Base-by-base conservation (phyloP, 192 early-diverging fungal genomes). In the Backusella liffmaniae region DNA sequence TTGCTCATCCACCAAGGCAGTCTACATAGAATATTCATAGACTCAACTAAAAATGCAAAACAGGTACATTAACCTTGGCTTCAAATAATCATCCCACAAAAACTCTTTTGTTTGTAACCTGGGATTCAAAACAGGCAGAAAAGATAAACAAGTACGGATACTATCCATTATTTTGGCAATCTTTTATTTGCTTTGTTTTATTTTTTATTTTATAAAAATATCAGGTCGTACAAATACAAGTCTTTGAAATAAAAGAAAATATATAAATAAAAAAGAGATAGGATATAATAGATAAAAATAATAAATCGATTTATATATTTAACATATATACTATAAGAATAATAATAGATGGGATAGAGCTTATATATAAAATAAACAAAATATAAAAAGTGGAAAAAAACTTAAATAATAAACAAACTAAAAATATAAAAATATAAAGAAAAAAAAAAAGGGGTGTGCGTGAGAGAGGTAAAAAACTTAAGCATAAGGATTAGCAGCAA, bases 401-500 rank as follows among this genome's bases (percentile, higher is more conserved):
- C 30, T 13, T 29, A 29, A 66, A 66, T 32, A 66, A 32, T 34
- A 66, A 66, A 32, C 32, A 32, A 21, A 12, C 26, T 66, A 30
- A 16, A 67, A 35, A 36, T 29, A 67, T 66, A 30, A 16, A 67
- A 35, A 36, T 29, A 67, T n/a, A 36, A n/a, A 36, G 15, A 35
- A 29, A 30, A 16, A 18, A 30, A 8, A 30, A 30, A 7, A n/a
- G 0, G 0, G 26, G 26, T 26, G 34, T 32, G 32, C 1, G 18
- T n/a, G 5, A 18, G 3, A n/a, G 18, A 9, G 7, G 16, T 8
- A 30, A 35, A 36, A 67, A 8, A n/a, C 34, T 69, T 39, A 71
- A 71, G 69, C 39, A 30, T 44, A 71, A 42, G 88, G 88, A 67
- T 90, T 90, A 44, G 83, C 82, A 23, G 87, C 86, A 35, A 87